phyloP scores from a whole-genome alignment of 139 green algal species.

The Trebouxia sp. region DNA sequence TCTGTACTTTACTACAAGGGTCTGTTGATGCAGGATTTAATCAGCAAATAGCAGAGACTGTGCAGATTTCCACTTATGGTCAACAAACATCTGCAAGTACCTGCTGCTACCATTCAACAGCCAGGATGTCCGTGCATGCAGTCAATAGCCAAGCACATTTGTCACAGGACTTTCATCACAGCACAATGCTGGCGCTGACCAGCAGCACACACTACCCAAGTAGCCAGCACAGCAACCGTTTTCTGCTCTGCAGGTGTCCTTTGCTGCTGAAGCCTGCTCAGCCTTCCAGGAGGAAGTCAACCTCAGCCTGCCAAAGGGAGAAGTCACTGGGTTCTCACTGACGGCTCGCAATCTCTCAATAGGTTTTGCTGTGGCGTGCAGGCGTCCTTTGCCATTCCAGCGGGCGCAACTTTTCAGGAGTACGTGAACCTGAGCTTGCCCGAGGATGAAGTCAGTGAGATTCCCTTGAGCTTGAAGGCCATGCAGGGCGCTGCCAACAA shows the following conservation, averaged over 20 bases:
- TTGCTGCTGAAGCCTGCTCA: slow-evolving; percentile 31
- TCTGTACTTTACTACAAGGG: too few species aligned
- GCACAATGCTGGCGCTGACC: too few species aligned
- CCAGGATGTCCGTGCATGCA: too few species aligned
- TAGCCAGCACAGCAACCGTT: too few species aligned
- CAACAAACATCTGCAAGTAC: too few species aligned
- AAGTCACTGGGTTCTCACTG: slow-evolving; percentile 27
- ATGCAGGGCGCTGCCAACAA: background rate
- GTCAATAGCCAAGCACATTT: too few species aligned
- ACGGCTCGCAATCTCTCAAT: slow-evolving; percentile 15
- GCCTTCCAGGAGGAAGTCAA: slow-evolving; percentile 68
- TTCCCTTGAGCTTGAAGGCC: slow-evolving; percentile 37
- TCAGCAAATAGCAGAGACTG: too few species aligned
- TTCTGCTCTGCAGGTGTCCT: slow-evolving; percentile 23
- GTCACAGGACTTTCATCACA: too few species aligned
- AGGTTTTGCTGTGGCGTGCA: slow-evolving; percentile 31
- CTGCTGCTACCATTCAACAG: too few species aligned
- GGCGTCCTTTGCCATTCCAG: slow-evolving; percentile 37
- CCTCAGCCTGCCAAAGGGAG: slow-evolving; percentile 38
- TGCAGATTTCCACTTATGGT: too few species aligned
- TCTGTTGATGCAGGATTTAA: too few species aligned
- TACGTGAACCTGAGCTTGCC: slow-evolving; percentile 54
- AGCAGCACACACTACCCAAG: too few species aligned
- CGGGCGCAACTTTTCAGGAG: slow-evolving; percentile 55
- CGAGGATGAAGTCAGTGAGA: slow-evolving; percentile 43